Evolutionary conservation across 192 early-diverging fungal species (phyloP), one percentile per base, ranked within the genome.

Genomic region (Borealophlyctis nickersoniae): DNA sequence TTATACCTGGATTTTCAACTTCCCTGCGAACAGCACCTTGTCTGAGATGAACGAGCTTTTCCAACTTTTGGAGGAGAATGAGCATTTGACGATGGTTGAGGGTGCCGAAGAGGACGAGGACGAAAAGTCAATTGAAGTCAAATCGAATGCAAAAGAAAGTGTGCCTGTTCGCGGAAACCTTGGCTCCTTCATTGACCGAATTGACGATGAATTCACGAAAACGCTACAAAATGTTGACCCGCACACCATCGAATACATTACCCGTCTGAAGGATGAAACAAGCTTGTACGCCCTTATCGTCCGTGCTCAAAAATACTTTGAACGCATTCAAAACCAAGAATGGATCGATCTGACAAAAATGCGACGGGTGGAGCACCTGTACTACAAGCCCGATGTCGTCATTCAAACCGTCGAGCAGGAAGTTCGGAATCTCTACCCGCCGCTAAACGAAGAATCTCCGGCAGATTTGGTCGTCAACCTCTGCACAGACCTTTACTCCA

Each of bases 191-290:
- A 78, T 98, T 31, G 97, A 99, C 64, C 89, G 96, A 29, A 77
- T 98, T 48, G 94, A 97, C 77, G 95, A 98, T 60, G 97, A 99
- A 78, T 99, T 97, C 77, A 91, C 85, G 65, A 91, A 91, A 76
- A 90, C 94, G 28, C 84, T 99, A 48, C 95, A 95, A 72, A 86
- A 87, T 71, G 93, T 95, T 67, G 97, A 99, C 78, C 95, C 95
- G 58, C 93, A 97, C 73, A 91, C 95, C 35, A 89, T 90, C 55
- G 95, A 99, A 63, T 99, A 98, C 67, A 84, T 98, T 60, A 92
- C 90, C 60, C 89, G 97, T 52, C 86, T 99, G 64, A 83, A 88
- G 57, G 94, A 98, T 75, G 91, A 98, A 58, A 86, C 89, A 30
- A 70, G 82, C 22, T 76, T 96, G 32, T 99, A 98, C 65, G 82